Conservation (phyloP, 1,284 basidiomycete species). For the Moesziomyces aphidis region DNA sequence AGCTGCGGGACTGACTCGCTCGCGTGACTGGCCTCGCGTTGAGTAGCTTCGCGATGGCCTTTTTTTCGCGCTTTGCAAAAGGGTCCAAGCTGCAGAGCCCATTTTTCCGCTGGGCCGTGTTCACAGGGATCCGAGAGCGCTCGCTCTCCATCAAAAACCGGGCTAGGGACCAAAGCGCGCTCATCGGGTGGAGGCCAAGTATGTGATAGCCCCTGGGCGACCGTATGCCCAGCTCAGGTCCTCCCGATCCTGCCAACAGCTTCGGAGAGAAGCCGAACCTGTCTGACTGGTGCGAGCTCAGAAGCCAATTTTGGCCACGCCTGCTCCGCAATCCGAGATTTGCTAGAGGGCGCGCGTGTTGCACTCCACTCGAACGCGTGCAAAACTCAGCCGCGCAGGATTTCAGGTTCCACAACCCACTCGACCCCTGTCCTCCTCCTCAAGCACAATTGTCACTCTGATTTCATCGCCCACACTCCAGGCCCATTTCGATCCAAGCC, state of each 20-base stretch:
- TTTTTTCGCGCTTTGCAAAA: neutral
- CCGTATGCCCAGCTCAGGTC: no score
- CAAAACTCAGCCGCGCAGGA: conserved; percentile 16
- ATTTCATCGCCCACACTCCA: neutral
- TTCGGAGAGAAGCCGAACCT: neutral
- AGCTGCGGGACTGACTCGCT: neutral
- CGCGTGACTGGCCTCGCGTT: conserved; percentile 28
- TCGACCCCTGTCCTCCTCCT: neutral
- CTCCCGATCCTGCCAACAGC: neutral
- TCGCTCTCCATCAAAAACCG: no score
- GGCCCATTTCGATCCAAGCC: no score
- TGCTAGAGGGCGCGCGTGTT: conserved; percentile 1
- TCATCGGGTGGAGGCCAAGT: no score
- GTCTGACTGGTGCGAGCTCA: neutral
- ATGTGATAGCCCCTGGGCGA: no score
- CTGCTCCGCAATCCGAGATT: conserved; percentile 11
- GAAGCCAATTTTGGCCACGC: neutral
- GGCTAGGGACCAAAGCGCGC: no score
- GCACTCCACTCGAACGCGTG: neutral
- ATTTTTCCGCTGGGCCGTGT: neutral
- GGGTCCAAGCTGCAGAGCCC: neutral
- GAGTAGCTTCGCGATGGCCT: conserved; percentile 23
- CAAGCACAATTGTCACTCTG: neutral
- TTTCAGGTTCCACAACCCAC: no score
- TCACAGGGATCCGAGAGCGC: no score